Evolutionary conservation across 306 rosid genomes (phyloP), one percentile per base, ranked within the genome.

Genomic region (Quercus glauca): DNA sequence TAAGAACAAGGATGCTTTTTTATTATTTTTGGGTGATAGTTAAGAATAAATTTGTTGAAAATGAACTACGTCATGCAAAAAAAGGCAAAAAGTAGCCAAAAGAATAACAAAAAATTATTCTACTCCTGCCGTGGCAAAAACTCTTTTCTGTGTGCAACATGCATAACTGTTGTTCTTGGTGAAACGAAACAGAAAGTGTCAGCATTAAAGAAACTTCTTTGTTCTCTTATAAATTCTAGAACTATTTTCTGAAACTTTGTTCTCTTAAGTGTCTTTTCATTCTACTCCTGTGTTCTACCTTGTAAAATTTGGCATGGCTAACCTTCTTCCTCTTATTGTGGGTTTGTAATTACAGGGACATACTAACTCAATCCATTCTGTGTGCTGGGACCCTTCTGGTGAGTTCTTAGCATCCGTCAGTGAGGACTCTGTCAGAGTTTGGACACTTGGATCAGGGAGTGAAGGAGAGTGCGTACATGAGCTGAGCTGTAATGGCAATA

Each of bases 351-450:
- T 86, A 61, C 51, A 95, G 99, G 99, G 98, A 58, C 99, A 93
- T 79, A 81, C 91, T 25, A 93, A 93, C 83, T 79, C 86, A 15
- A 69, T 95, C 69, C 76, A 83, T 71, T 95, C 91, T 25, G 94
- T 95, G 74, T 91, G 96, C 77, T 95, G 99, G 99, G 92, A 93
- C 80, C 97, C 94, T n/a, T 86, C 96, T 33, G 99, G 99, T 13
- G 97, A 91, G 80, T 90, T 85, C 74, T 85, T 95, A 59, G 99
- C 99, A 78, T 95, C 99, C 17, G 93, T 93, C 55, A 95, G 99
- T 26, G 98, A 95, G 89, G 99, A 95, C 78, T 95, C 93, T 10
- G 99, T 95, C 73, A 86, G 92, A 85, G 97, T 95, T 51, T 95
- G 98, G 99, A 77, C 84, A 14, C 89, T 93, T 53, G 93, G 98